Conservation (phyloP, 768 basidiomycete species). For the Suillus subalutaceus region DNA sequence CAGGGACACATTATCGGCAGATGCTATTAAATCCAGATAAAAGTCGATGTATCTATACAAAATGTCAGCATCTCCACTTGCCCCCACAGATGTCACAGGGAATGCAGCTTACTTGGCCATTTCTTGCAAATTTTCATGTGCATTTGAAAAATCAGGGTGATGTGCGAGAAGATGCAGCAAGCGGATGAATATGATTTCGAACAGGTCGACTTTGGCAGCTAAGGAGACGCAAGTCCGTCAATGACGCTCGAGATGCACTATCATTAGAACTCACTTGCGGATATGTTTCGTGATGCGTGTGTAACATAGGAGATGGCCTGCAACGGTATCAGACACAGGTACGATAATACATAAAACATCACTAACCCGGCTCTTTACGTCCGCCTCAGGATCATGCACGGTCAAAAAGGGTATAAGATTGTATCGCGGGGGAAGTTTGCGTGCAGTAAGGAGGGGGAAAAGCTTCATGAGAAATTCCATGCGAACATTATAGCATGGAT, state of each 20-base stretch:
- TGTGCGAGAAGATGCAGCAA: constrained; percentile 88
- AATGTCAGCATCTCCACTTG: constrained; percentile 3
- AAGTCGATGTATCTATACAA: constrained; percentile 79
- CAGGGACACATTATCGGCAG: constrained; percentile 81
- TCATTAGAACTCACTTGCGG: constrained; percentile 39
- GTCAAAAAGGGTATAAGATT: constrained; percentile 88
- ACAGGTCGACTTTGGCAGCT: constrained; percentile 62
- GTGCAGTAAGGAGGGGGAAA: constrained; percentile 57
- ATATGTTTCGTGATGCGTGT: constrained; percentile 49
- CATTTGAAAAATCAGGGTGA: constrained; percentile 86
- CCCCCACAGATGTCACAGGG: background rate
- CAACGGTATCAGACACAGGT: constrained; percentile 13
- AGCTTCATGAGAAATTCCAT: constrained; percentile 77
- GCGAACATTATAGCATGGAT: constrained; percentile 88
- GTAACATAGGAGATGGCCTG: constrained; percentile 62
- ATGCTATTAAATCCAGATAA: constrained; percentile 78
- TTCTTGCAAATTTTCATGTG: constrained; percentile 69
- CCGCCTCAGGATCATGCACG: constrained; percentile 88
- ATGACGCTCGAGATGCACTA: background rate
- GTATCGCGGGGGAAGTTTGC: constrained; percentile 71
- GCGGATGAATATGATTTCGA: constrained; percentile 85
- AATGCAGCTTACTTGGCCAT: constrained; percentile 70
- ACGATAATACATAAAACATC: background rate
- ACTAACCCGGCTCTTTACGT: constrained; percentile 69
- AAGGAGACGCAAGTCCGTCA: constrained; percentile 8